A percentile compares a stretch with the other conserved stretches of the same genome.
Conservation (phyloP, 2,329 filamentous ascomycete species). For the Aulographum hederae region DNA sequence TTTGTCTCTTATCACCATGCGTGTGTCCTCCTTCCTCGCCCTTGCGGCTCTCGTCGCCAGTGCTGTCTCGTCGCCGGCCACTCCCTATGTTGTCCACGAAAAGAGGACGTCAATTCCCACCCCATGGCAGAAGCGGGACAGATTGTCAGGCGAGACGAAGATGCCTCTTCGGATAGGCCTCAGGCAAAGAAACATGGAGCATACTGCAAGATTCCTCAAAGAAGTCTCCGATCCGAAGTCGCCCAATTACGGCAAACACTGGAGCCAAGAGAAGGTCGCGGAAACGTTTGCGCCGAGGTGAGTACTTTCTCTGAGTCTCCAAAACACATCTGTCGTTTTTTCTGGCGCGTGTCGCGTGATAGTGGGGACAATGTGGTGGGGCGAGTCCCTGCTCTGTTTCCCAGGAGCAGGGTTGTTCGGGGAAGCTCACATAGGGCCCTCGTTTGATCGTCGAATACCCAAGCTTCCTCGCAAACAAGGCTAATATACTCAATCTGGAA, state of each 20-base stretch:
- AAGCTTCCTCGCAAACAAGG: too few relatives aligned
- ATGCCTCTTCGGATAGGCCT: conserved; percentile 13
- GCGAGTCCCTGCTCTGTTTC: too few relatives aligned
- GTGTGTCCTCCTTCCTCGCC: too few relatives aligned
- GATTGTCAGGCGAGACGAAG: neutral
- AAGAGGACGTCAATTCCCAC: conserved; percentile 17
- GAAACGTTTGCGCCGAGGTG: conserved; percentile 11
- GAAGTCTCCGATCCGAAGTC: conserved; percentile 12
- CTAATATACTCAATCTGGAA: conserved; percentile 7
- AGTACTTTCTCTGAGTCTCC: neutral
- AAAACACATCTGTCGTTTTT: neutral
- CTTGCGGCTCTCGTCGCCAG: too few relatives aligned
- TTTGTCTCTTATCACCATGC: too few relatives aligned
- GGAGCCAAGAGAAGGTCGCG: conserved; percentile 11
- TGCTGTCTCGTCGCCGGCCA: too few relatives aligned
- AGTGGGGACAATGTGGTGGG: too few relatives aligned
- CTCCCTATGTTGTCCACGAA: too few relatives aligned
- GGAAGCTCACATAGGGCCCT: too few relatives aligned
- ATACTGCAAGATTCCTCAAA: conserved; percentile 9
- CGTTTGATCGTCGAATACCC: too few relatives aligned
- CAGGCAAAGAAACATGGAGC: conserved; percentile 9
- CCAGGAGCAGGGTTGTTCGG: too few relatives aligned
- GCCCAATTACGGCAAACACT: conserved; percentile 12
- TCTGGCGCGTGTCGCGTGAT: too few relatives aligned
- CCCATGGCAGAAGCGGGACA: neutral